Base-by-base conservation (phyloP, 305 asterid genomes). In the Fraxinus sp. region DNA sequence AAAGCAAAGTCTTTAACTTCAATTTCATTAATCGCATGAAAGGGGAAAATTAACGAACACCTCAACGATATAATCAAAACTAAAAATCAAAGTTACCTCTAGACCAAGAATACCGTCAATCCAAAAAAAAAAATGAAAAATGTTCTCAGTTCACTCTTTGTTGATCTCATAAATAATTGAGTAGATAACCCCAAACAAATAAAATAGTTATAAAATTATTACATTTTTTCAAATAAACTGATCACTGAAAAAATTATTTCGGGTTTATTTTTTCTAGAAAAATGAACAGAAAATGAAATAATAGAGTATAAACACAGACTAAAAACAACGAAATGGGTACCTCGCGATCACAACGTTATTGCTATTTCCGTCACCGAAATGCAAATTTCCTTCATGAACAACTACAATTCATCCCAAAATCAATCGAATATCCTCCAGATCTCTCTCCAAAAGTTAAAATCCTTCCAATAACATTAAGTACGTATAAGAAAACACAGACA, bases 371-470 rank as follows among this genome's bases (percentile, higher is more conserved):
- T 18, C 66, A 32, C 41, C 20, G 68, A 52, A 55, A 18, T 5
- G 13, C 83, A 28, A 73, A 59, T 78, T 41, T 52, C 79, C 82
- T 71, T 22, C 80, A 41, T 35, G 41, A 71, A 80, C 81, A 77
- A 79, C 64, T 16, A 78, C 10, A 49, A 39, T 32, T 33, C 73
- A 46, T 62, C 11, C 72, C 74, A 71, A 81, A 32, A 74, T n/a
- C 76, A 81, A 77, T 84, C 84, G 36, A 81, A 14, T 33, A 75
- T 22, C 36, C 85, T 59, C 73, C 72, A 84, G 85, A 79, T 82
- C 86, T 28, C 41, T 5, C 73, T 16, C 35, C 79, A 75, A 52
- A 66, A 71, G 24, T 32, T 16, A 71, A 71, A 32, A 0, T 24
- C 41, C 20, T 71, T 33, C 76, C n/a, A 5, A 71, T 71, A 32